A percentile compares a stretch with the other conserved stretches of the same genome.
Conservation (phyloP, 129 eudicot species). For the Centaurea solstitialis region DNA sequence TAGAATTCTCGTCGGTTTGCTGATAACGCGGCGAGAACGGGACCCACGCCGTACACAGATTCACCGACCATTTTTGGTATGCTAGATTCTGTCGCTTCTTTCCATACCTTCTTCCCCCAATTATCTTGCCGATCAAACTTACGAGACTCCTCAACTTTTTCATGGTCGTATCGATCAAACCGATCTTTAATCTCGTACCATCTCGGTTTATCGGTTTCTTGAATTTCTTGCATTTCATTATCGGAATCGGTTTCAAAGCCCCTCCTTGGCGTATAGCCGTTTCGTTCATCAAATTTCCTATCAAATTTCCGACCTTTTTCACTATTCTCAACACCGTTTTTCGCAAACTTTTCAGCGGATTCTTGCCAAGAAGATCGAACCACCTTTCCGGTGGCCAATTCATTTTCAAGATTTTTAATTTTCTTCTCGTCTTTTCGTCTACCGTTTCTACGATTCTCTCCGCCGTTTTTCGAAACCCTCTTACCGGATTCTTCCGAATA, state of each 20-base stretch:
- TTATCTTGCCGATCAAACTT: conserved; percentile 72
- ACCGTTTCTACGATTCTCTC: not conserved
- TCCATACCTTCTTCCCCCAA: conserved; percentile 86
- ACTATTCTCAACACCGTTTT: conserved; percentile 24
- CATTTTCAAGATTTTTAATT: conserved; percentile 15
- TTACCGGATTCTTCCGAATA: conserved; percentile 74
- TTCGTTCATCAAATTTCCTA: conserved; percentile 17
- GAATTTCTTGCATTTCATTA: conserved; percentile 39
- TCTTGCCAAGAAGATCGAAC: conserved; percentile 70
- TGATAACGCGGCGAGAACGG: conserved; percentile 85
- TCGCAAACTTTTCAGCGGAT: conserved; percentile 64
- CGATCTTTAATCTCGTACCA: conserved; percentile 75
- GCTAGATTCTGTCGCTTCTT: conserved; percentile 81
- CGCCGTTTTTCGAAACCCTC: conserved; percentile 42
- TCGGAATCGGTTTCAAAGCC: conserved; percentile 18
- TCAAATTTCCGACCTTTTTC: conserved; percentile 22
- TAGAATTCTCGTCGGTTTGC: conserved; percentile 87
- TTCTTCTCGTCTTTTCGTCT: conserved; percentile 31
- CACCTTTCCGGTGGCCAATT: not conserved
- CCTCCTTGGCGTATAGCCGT: conserved; percentile 1
- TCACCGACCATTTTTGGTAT: conserved; percentile 85
- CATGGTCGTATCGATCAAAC: conserved; percentile 41
- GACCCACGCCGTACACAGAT: conserved; percentile 90
- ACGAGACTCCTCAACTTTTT: conserved; percentile 36
- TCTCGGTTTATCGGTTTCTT: conserved; percentile 53